phyloP scores from a whole-genome alignment of 2,329 filamentous ascomycete species.

The Epichloe scottii region DNA sequence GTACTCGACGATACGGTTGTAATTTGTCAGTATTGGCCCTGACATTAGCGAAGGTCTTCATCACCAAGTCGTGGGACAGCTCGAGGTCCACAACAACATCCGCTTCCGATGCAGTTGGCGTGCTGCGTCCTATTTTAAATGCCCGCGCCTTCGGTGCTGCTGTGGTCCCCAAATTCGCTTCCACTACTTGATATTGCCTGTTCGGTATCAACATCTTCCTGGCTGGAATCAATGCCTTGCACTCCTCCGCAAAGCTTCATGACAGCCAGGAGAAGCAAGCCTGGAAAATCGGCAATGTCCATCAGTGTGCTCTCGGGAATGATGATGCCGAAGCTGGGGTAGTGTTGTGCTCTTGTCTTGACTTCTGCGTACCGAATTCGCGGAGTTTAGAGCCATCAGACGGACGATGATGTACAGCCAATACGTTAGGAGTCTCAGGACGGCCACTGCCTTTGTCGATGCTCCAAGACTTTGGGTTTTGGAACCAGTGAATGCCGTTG shows the following conservation, averaged over 20 bases:
- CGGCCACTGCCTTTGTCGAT: neutral
- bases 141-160: neutral
- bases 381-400: neutral
- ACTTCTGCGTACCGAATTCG: neutral
- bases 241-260: neutral
- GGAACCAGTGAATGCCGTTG: constrained; percentile 18
- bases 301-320: constrained; percentile 4
- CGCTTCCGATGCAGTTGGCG: neutral
- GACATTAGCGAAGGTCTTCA: neutral
- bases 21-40: neutral
- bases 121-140: neutral
- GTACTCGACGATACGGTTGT: neutral
- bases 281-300: constrained; percentile 3
- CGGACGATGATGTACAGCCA: neutral
- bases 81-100: neutral
- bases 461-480: constrained; percentile 4
- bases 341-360: neutral
- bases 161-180: neutral
- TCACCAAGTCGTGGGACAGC: neutral
- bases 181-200: neutral
- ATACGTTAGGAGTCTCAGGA: neutral
- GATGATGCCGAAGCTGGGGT: too few relatives aligned
- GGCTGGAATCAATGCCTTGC: too few relatives aligned
- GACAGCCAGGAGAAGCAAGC: constrained; percentile 1
- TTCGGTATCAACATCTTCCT: too few relatives aligned